Evolutionary conservation across 176 grass and related monocot species (phyloP), one percentile per base, ranked within the genome.

Genomic region (Musa acuminata): DNA sequence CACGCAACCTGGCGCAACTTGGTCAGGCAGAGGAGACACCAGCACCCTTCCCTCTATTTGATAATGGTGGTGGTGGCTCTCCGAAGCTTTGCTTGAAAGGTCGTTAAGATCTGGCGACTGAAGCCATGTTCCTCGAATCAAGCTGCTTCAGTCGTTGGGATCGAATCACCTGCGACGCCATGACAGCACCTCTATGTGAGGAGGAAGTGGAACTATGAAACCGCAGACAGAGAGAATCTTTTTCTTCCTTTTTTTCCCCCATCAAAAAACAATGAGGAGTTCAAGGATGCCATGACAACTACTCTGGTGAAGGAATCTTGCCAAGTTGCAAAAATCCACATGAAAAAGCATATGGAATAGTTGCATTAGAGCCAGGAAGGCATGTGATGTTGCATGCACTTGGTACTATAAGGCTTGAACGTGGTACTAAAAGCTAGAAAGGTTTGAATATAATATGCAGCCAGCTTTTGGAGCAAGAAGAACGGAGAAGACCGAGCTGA

Each of bases 21-120:
- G 51, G 53, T 20, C 64, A 70, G 25, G 11, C 52, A 71, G 17
- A 55, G 63, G 26, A 23, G 77, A 72, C 77, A 79, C 29, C 67
- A 52, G 25, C 67, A 58, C 2, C 19, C 35, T 48, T 64, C 12
- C 64, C n/a, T 17, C 27, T 24, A 85, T 84, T 63, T 79, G 72
- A 27, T 79, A 80, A 66, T 72, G 75, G 19, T 79, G 72, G 21
- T 79, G 79, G 66, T 67, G 75, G 19, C 51, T 14, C 19, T 50
- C 83, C 76, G 75, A 78, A 78, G 75, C 80, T 82, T 19, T 77
- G 76, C 72, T 79, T 77, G 81, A 58, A 69, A 69, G 79, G 72
- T 21, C 82, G 84, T 87, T 80, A 87, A 66, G 76, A 72, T 79
- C 69, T 79, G 84, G 80, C 79, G 81, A 90, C 82, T 43, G 35